Conservation (phyloP, 306 rosid genomes). For the Erythrophleum fordii region DNA sequence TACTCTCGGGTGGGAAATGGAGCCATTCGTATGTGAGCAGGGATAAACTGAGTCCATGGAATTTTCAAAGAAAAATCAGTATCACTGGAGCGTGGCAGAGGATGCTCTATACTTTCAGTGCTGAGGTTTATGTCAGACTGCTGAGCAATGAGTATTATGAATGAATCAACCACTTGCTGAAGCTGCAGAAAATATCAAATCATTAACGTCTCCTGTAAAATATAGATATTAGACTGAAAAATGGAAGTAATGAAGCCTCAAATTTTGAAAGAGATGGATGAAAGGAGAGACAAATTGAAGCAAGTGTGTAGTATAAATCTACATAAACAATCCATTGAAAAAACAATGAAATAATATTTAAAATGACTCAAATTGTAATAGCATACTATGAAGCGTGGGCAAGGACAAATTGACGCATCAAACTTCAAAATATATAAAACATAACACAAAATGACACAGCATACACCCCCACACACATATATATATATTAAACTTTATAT, state of each 20-base stretch:
- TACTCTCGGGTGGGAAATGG: conserved; percentile 97
- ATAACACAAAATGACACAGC: too few species aligned
- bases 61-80: conserved; percentile 43
- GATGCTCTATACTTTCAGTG: conserved; percentile 43
- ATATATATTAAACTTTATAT: too few species aligned
- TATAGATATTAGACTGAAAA: conserved; percentile 14
- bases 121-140: conserved; percentile 49
- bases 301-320: not conserved
- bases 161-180: conserved; percentile 88
- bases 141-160: conserved; percentile 83
- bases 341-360: not conserved
- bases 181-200: conserved; percentile 66
- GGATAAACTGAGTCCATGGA: conserved; percentile 70
- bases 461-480: too few species aligned
- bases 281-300: conserved; percentile 22
- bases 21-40: conserved; percentile 73
- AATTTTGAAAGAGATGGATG: conserved; percentile 20
- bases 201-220: conserved; percentile 31
- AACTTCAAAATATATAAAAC: not conserved
- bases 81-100: conserved; percentile 47
- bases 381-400: not conserved
- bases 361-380: not conserved
- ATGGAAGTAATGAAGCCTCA: conserved; percentile 21
- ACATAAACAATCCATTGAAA: not conserved
- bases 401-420: not conserved